Evolutionary conservation across 352 stramenopile genomes (phyloP), one percentile per base, ranked within the genome.

Genomic region (Globisporangium orthogonon): DNA sequence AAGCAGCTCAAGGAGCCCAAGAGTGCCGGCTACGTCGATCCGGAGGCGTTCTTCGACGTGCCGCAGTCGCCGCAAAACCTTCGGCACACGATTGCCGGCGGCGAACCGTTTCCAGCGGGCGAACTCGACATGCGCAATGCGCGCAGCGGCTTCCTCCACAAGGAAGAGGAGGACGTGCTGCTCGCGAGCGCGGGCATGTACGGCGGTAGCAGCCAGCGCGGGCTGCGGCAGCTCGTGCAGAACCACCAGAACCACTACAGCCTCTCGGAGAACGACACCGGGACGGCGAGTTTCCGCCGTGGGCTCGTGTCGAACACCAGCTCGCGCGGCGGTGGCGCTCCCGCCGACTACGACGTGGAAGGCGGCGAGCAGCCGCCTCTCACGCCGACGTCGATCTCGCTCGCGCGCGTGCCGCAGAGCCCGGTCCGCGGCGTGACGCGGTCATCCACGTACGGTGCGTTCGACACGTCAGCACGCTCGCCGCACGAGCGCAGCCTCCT

Each of bases 161-260:
- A 90, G 50, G 80, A 90, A 55, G 77, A 90, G 46, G 80, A 90
- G 52, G 80, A 90, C 51, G 77, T 78, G n/a, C 56, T 90, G 44
- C 71, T 90, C 5, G 80, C 77, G 14, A 90, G 77, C 45, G 80
- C 80, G 1, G 73, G 67, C 17, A 90, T 90, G 80, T 90, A 82
- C 41, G 80, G 80, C 15, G 72, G 59, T 46, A 81, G 72, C 44
- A 88, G 63, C 52, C 78, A 90, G 63, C 77, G 80, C 47, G 81
- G 80, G 4, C 62, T 90, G 52, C 80, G 76, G 11, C 80, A 90
- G 52, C 69, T 90, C 28, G 76, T 84, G 41, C 78, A 88, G 52
- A 90, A 90, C 60, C 78, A 90, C 58, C 73, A 86, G 54, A 81
- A 84, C 50, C 78, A 89, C 45, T 78, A 83, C 31, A 69, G 71